Evolutionary conservation across 1,284 basidiomycete species (phyloP).

Genomic region (Phellopilus nigrolimitatus): DNA sequence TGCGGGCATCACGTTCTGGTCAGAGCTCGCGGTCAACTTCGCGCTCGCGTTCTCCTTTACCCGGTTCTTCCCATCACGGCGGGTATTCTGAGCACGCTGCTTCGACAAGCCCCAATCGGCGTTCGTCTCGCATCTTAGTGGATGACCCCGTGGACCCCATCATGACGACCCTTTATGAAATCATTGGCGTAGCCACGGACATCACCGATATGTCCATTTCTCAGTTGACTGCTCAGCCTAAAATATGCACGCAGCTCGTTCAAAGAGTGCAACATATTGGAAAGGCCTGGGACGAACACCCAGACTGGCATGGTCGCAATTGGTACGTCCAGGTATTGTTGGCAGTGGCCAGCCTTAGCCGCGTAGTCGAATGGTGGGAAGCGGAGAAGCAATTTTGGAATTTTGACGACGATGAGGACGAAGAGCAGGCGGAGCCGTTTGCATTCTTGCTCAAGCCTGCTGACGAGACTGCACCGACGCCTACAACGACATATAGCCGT

Average conservation of each 20-base stretch:
- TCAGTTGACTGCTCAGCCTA: conserved; percentile 80
- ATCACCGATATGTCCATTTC: conserved; percentile 87
- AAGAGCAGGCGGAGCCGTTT: conserved; percentile 84
- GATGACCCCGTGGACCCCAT: conserved; percentile 85
- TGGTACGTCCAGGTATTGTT: conserved; percentile 98
- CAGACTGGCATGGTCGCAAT: conserved; percentile 95
- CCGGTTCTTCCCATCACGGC: conserved; percentile 54
- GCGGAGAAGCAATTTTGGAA: conserved; percentile 99
- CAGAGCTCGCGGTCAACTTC: conserved; percentile 94
- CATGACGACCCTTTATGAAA: conserved; percentile 86
- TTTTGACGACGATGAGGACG: conserved; percentile 86
- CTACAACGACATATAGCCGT: conserved; percentile 38
- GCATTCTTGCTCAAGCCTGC: conserved; percentile 86
- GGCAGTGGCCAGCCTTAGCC: conserved; percentile 92
- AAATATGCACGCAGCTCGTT: conserved; percentile 83
- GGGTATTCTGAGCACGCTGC: conserved; percentile 55
- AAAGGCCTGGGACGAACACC: conserved; percentile 93
- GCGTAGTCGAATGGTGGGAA: conserved; percentile 99
- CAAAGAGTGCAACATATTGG: conserved; percentile 89
- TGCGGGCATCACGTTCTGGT: conserved; percentile 62
- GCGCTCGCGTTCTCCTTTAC: conserved; percentile 91
- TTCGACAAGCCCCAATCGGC: conserved; percentile 51
- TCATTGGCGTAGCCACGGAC: conserved; percentile 94
- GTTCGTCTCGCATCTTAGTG: conserved; percentile 67
- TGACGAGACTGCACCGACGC: conserved; percentile 43